Conservation (phyloP, 1,284 basidiomycete genomes). For the Marasmius tenuissimus region DNA sequence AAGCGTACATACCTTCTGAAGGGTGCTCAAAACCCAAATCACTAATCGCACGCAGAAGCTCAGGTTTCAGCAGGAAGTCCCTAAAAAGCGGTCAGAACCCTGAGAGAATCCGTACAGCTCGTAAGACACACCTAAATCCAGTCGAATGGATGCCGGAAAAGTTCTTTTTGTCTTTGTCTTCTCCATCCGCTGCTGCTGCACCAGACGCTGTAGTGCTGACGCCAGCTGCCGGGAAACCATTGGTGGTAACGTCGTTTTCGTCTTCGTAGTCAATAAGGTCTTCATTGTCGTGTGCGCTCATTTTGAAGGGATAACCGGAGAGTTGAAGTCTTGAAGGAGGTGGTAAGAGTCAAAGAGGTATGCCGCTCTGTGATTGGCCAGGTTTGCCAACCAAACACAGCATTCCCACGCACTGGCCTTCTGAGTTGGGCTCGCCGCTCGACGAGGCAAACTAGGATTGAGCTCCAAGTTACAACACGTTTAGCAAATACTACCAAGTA, state of each 20-base stretch:
- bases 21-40: conserved; percentile 99
- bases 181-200: conserved; percentile 60
- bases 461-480: no score
- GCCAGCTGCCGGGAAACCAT: conserved; percentile 51
- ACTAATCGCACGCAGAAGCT: conserved; percentile 95
- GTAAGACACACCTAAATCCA: conserved; percentile 77
- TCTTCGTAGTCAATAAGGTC: conserved; percentile 94
- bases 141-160: conserved; percentile 98
- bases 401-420: conserved; percentile 15
- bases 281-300: conserved; percentile 81
- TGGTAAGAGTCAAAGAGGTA: background rate
- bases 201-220: conserved; percentile 52
- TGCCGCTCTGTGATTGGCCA: background rate
- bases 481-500: no score
- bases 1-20: conserved; percentile 80
- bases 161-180: conserved; percentile 91
- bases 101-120: conserved; percentile 6
- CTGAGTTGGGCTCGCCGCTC: background rate
- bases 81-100: conserved; percentile 37
- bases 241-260: conserved; percentile 78
- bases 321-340: background rate
- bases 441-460: no score
- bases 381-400: background rate
- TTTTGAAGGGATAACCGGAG: conserved; percentile 26
- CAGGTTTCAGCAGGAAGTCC: conserved; percentile 97